A percentile compares a stretch with the other conserved stretches of the same genome.
phyloP scores from a whole-genome alignment of 495 filamentous ascomycete genomes.

The Acidomyces sp. region DNA sequence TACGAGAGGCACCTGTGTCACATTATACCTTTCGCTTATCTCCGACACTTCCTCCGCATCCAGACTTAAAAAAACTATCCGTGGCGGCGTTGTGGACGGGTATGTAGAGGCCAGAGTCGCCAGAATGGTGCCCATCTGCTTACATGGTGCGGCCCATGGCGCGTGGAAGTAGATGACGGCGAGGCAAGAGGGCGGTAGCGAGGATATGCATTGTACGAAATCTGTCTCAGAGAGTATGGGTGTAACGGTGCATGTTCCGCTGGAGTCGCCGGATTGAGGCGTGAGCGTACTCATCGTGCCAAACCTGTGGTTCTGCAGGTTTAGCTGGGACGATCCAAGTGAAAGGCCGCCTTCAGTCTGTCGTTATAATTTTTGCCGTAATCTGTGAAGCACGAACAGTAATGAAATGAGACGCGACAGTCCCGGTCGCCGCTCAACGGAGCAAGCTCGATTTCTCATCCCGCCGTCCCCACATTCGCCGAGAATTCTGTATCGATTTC shows the following conservation, averaged over 20 bases:
- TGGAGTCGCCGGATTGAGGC: no score
- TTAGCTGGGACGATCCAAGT: no score
- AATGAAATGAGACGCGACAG: no score
- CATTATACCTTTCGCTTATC: conserved; percentile 77
- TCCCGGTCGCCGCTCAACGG: no score
- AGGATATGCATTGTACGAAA: conserved; percentile 51
- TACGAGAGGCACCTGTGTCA: conserved; percentile 84
- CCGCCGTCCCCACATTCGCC: no score
- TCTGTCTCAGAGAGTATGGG: conserved; percentile 56
- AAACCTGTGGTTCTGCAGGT: no score
- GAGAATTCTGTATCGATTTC: no score
- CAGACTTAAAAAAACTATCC: conserved; percentile 70
- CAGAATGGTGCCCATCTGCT: conserved; percentile 83
- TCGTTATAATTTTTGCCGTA: no score
- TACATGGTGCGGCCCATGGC: conserved; percentile 91
- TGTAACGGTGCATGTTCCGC: conserved; percentile 36
- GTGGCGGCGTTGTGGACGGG: conserved; percentile 47
- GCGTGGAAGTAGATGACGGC: conserved; percentile 86
- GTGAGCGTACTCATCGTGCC: no score
- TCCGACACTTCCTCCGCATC: conserved; percentile 84
- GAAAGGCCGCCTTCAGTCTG: no score
- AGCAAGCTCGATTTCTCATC: no score
- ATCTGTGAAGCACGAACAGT: no score
- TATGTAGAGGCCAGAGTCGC: conserved; percentile 72
- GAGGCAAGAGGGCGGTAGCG: conserved; percentile 53